phyloP scores from a whole-genome alignment of 2,329 filamentous ascomycete genomes.

The Xylaria digitata region DNA sequence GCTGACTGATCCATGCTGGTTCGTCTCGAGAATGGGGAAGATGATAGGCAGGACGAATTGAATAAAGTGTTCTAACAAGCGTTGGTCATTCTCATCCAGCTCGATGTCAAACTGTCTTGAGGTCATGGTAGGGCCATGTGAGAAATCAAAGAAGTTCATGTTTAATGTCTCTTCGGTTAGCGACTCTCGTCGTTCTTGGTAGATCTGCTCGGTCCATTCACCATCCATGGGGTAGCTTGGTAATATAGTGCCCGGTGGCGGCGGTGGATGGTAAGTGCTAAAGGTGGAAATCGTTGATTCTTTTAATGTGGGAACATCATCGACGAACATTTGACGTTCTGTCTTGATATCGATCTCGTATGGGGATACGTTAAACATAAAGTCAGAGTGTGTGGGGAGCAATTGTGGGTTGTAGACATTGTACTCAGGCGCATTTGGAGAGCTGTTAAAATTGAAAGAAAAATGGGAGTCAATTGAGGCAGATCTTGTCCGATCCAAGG shows the following conservation, averaged over 20 bases:
- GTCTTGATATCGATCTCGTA: conserved; percentile 98
- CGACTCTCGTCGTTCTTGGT: conserved; percentile 75
- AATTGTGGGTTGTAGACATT: conserved; percentile 72
- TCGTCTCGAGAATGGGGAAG: conserved; percentile 91
- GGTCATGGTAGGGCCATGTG: conserved; percentile 72
- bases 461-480: conserved; percentile 84
- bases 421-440: conserved; percentile 64
- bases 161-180: conserved; percentile 74
- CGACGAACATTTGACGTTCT: conserved; percentile 91
- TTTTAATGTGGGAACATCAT: conserved; percentile 84
- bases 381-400: conserved; percentile 65
- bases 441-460: conserved; percentile 79
- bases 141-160: conserved; percentile 85
- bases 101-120: conserved; percentile 79
- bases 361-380: conserved; percentile 71
- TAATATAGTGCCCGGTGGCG: conserved; percentile 74
- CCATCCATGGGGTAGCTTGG: conserved; percentile 70
- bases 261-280: conserved; percentile 87
- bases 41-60: conserved; percentile 86
- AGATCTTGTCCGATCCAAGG: conserved; percentile 77
- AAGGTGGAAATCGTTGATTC: conserved; percentile 94
- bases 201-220: conserved; percentile 79
- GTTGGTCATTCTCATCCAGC: conserved; percentile 87
- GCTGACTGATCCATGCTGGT: conserved; percentile 84
- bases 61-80: conserved; percentile 90